Base-by-base conservation (phyloP, 1,284 basidiomycete species). In the Exobasidium rhododendri region DNA sequence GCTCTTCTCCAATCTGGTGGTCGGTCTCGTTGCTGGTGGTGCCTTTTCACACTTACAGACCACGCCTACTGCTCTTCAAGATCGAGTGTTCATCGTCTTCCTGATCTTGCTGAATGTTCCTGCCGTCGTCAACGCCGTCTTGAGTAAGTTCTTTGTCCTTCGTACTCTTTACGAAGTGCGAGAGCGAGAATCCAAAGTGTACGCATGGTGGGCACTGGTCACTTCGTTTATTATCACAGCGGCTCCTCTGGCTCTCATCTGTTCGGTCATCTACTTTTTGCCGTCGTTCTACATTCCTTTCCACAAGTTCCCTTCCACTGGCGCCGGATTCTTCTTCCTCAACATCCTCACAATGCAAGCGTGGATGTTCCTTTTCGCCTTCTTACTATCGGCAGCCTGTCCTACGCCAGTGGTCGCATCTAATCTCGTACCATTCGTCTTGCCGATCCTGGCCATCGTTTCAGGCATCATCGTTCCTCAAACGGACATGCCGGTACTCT, bases 1-100 rank as follows among this genome's bases (percentile, higher is more conserved):
- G 81, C 72, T 91, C 28, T 81, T 81, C 53, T 80, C 82, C 10
- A 79, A 80, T 65, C 70, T 80, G 13, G 63, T 80, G 31, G 77
- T 80, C 4, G 80, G 78, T 47, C 69, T 80, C 66, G 62, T 68
- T 13, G 66, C 66, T 4, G 69, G 68, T 43, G 71, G 69, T 35
- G 63, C 61, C 3, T 73, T 77, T 50, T 59, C 61, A 0, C 57
- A 68, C 28, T 64, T 69, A 2, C 70, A 66, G 46, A 31, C 31
- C 11, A 56, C 51, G 20, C 50, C 61, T 4, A 63, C 58, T 7
- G 59, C 64, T 29, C 57, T 69, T 28, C 70, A 69, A 62, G 68
- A 67, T 52, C 54, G 58, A 50, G 63, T 66, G 1, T 69, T 67
- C 50, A 58, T 63, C 45, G 55, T 63, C 32, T 69, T 75, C 57